Base-by-base conservation (phyloP, 148 eudicot species). In the Vaccinium corymbosum region DNA sequence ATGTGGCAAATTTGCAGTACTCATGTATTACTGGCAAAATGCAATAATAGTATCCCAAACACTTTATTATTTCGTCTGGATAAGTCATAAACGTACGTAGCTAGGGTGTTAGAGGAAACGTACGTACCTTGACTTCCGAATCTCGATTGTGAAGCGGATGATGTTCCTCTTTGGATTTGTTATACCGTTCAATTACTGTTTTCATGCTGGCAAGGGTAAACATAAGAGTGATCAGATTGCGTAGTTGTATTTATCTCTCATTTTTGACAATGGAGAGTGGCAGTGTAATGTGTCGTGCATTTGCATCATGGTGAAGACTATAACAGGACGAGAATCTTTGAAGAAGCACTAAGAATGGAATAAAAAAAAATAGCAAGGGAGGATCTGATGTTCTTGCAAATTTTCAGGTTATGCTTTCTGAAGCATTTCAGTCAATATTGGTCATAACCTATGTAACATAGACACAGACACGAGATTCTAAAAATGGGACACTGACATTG, bases 101-200 rank as follows among this genome's bases (percentile, higher is more conserved):
- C 38, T 6, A 64, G 38, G n/a, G 78, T 19, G 19, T 57, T n/a
- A 32, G 64, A 7, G 25, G 48, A 84, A 84, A 35, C 56, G 51
- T 93, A 94, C 98, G 51, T 93, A 94, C 98, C 98, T 91, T 90
- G 71, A 89, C 81, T 86, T 94, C 89, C 27, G 93, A 88, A 7
- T 80, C 89, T 64, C 92, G 86, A 83, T 84, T 86, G 16, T 72
- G 85, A 22, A 85, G 85, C 46, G 86, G 93, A 59, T 86, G 61
- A 61, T 85, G 82, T 82, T 86, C 93, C 51, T 89, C 94, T 86
- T 87, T 92, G 7, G 90, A 80, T 86, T 89, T 91, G 52, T 86
- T 88, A 83, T 93, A 94, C 79, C 92, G 87, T 20, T 90, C 93
- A 57, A 91, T 92, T 13, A 92, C 86, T 49, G 98, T 87, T 88